phyloP scores from a whole-genome alignment of 306 rosid species.

The Prunus campanulata region DNA sequence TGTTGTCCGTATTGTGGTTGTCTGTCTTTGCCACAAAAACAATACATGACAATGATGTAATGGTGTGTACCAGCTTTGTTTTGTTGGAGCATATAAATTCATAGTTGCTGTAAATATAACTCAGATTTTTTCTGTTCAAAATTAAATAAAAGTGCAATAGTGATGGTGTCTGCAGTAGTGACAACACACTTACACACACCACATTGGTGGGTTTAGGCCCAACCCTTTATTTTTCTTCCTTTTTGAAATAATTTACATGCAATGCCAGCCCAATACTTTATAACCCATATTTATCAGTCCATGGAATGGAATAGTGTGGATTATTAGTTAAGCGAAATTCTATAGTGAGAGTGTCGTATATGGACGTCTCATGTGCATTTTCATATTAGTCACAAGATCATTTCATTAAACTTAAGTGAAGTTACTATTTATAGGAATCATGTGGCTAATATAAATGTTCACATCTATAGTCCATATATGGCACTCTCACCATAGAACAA shows the following conservation, averaged over 20 bases:
- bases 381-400: too few relatives aligned
- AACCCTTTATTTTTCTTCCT: not conserved
- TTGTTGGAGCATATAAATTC: not conserved
- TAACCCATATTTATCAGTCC: not conserved
- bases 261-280: not conserved
- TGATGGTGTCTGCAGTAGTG: not conserved
- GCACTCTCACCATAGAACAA: fast-evolving
- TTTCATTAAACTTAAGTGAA: too few relatives aligned
- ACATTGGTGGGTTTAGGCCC: not conserved
- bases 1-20: not conserved
- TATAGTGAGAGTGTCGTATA: fast-evolving
- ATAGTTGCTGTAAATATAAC: not conserved
- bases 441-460: too few relatives aligned
- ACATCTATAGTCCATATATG: too few relatives aligned
- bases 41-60: not conserved
- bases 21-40: not conserved
- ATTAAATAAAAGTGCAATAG: not conserved
- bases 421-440: fast-evolving
- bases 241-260: not conserved
- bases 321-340: too few relatives aligned
- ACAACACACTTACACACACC: too few relatives aligned
- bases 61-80: not conserved
- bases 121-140: not conserved
- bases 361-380: fast-evolving
- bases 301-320: too few relatives aligned